Conservation (phyloP, 2,329 filamentous ascomycete genomes). For the Diaporthe sp. region DNA sequence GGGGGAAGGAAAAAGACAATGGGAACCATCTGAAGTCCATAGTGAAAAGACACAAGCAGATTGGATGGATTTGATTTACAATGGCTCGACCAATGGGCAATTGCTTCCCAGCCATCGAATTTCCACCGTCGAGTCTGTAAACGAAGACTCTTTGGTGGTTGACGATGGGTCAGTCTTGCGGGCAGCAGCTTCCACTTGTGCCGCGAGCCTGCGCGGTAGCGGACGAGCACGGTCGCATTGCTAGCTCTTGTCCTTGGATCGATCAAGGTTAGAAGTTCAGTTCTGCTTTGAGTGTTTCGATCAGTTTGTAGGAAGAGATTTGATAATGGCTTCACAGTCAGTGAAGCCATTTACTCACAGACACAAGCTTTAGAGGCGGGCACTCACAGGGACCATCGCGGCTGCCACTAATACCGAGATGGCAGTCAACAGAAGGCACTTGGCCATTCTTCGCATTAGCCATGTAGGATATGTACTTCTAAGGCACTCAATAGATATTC, state of each 20-base stretch:
- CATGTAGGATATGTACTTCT: accelerated
- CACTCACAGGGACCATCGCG: not conserved
- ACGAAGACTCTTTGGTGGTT: not conserved
- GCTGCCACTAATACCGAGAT: not conserved
- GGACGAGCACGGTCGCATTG: not conserved
- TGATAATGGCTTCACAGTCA: no score
- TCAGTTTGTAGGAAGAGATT: not conserved
- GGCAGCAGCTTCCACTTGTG: not conserved
- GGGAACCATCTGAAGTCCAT: not conserved
- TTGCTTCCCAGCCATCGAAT: not conserved
- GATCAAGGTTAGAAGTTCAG: no score
- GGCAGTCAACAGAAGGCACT: not conserved
- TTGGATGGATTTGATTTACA: not conserved
- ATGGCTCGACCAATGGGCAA: not conserved
- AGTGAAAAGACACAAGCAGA: not conserved
- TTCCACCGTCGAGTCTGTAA: not conserved
- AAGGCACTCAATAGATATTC: not conserved
- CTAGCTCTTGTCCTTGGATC: not conserved
- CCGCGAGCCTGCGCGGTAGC: not conserved
- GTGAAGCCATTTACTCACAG: not conserved
- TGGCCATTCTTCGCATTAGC: not conserved
- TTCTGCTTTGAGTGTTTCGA: not conserved
- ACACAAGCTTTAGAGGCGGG: not conserved
- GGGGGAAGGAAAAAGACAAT: not conserved
- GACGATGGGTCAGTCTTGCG: not conserved